Percentiles rank a stretch among this genome's conserved stretches.
Conservation (phyloP, 2,329 filamentous ascomycete genomes). For the Fusarium coicis region DNA sequence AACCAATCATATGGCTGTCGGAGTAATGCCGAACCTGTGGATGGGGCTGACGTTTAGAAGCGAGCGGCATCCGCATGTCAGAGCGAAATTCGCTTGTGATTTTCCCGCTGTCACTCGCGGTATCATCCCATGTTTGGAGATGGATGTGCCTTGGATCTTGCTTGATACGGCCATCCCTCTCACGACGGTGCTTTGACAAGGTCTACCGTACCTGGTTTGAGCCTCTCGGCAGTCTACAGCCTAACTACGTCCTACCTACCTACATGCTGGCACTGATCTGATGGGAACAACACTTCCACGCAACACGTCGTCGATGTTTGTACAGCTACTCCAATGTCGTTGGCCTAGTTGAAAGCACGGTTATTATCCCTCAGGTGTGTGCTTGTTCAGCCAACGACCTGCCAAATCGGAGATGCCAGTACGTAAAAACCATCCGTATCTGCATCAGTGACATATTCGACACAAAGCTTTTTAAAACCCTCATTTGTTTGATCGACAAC, state of each 20-base stretch:
- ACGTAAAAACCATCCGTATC: slow-evolving; percentile 3
- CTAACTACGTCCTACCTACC: background rate
- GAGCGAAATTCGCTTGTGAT: slow-evolving; percentile 32
- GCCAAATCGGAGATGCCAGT: slow-evolving; percentile 19
- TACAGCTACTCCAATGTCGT: background rate
- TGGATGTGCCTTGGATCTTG: slow-evolving; percentile 13
- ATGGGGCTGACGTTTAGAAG: slow-evolving; percentile 26
- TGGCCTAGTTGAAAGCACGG: background rate
- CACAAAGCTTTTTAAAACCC: slow-evolving; percentile 7
- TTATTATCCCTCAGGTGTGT: background rate
- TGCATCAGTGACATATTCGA: slow-evolving; percentile 16
- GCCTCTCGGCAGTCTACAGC: slow-evolving; percentile 19
- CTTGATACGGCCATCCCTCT: slow-evolving; percentile 20
- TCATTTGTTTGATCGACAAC: slow-evolving; percentile 30
- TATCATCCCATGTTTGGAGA: slow-evolving; percentile 6
- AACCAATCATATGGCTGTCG: slow-evolving; percentile 17
- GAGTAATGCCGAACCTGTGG: slow-evolving; percentile 20
- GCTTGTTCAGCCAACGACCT: slow-evolving; percentile 14
- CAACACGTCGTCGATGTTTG: background rate
- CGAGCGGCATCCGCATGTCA: slow-evolving; percentile 20
- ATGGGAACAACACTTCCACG: background rate
- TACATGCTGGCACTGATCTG: background rate
- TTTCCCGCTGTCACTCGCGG: slow-evolving; percentile 20
- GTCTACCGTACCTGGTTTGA: slow-evolving; percentile 7
- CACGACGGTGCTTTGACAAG: slow-evolving; percentile 5